These are phyloP conservation scores for Bipolaris zeicola DNA, from an alignment of 2,329 filamentous ascomycete genomes.

Conservation along the genomic window DNA sequence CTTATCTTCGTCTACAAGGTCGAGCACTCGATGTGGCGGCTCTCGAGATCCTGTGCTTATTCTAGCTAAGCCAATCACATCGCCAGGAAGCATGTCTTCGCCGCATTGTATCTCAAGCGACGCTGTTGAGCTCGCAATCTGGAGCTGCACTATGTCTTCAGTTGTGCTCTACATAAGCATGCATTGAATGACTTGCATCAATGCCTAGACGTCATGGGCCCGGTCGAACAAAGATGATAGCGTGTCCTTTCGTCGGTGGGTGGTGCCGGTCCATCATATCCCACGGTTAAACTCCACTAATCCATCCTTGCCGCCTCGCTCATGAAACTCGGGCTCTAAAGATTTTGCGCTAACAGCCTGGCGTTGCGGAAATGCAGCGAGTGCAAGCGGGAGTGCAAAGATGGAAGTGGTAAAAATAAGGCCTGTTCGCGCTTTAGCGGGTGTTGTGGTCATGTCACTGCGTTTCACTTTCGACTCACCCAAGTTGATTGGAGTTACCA, in stretches of 20 bases:
- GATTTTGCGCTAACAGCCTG: constrained; percentile 77
- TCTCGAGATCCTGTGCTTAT: constrained; percentile 5
- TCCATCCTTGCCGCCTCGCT: constrained; percentile 75
- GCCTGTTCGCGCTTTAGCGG: constrained; percentile 51
- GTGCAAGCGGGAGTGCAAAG: constrained; percentile 84
- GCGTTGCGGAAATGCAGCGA: constrained; percentile 90
- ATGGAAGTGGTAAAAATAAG: constrained; percentile 87
- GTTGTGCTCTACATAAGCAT: background rate
- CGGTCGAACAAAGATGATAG: background rate
- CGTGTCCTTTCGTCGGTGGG: constrained; percentile 1
- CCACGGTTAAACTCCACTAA: constrained; percentile 97
- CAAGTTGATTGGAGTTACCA: constrained; percentile 83
- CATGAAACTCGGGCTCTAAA: constrained; percentile 86
- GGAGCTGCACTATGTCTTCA: background rate
- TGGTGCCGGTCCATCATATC: constrained; percentile 61
- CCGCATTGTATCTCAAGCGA: constrained; percentile 10
- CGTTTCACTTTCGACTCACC: constrained; percentile 59
- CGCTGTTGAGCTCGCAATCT: background rate
- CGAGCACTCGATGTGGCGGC: constrained; percentile 1
- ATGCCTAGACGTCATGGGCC: background rate
- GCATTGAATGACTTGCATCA: background rate
- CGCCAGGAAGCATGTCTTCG: constrained; percentile 19
- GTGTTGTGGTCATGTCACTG: constrained; percentile 62
- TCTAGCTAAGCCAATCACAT: constrained; percentile 20
- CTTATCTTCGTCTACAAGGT: constrained; percentile 1